phyloP scores from a whole-genome alignment of 2,329 filamentous ascomycete genomes.

The Leptographium lundbergii region DNA sequence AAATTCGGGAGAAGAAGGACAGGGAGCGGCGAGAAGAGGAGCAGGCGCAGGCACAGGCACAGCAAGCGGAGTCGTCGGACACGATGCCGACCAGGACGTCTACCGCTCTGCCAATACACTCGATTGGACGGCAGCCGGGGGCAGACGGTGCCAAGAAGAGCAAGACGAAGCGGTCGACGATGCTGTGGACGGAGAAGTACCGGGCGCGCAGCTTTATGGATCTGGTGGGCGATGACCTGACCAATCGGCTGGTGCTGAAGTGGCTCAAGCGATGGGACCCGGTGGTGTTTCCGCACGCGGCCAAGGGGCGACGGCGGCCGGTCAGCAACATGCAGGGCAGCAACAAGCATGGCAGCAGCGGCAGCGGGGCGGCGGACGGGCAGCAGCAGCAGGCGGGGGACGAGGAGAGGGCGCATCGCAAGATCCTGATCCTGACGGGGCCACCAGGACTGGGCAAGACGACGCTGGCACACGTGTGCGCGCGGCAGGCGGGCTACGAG shows the following conservation, averaged over 20 bases:
- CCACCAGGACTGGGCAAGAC: conserved; percentile 93
- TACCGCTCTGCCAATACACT: neutral
- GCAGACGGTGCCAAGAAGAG: neutral
- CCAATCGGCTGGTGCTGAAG: conserved; percentile 75
- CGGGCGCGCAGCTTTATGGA: conserved; percentile 85
- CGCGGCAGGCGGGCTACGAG: conserved; percentile 88
- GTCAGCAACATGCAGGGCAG: conserved; percentile 9
- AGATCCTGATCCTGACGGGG: conserved; percentile 81
- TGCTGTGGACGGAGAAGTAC: conserved; percentile 97
- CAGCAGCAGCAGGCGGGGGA: conserved; percentile 29
- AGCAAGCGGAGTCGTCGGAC: neutral
- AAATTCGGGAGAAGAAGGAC: conserved; percentile 31
- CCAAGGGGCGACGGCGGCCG: conserved; percentile 37
- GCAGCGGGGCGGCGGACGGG: conserved; percentile 12
- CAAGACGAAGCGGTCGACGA: conserved; percentile 20
- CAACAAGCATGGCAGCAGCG: conserved; percentile 26
- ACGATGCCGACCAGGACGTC: neutral
- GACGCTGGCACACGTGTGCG: conserved; percentile 90
- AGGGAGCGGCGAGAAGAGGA: conserved; percentile 18
- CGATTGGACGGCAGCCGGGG: neutral
- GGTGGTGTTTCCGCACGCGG: conserved; percentile 73
- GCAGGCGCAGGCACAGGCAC: neutral
- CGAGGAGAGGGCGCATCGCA: conserved; percentile 68
- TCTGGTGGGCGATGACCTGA: conserved; percentile 85
- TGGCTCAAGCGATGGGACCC: conserved; percentile 95